A percentile compares a stretch with the other conserved stretches of the same genome.
Conservation (phyloP, 345 rosid species). For the Eucalyptus victrix region DNA sequence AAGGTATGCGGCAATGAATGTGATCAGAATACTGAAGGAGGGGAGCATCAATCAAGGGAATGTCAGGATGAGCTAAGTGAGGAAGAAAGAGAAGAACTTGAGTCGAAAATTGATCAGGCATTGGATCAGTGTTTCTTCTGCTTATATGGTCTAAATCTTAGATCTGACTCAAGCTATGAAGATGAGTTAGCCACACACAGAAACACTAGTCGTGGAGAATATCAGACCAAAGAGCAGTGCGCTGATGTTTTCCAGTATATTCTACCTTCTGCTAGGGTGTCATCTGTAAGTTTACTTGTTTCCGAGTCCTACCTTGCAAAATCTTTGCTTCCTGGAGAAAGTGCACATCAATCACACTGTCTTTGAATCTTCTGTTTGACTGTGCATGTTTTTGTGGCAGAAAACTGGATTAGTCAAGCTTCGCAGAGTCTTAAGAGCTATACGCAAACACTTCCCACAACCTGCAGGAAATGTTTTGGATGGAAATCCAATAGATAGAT, state of each 20-base stretch:
- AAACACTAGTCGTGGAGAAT: constrained; percentile 89
- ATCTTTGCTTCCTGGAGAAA: background rate
- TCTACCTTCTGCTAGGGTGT: constrained; percentile 79
- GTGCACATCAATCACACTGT: background rate
- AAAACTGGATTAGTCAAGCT: constrained; percentile 91
- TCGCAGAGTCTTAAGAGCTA: constrained; percentile 91
- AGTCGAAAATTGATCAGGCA: constrained; percentile 68
- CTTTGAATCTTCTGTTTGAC: background rate
- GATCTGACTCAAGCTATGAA: constrained; percentile 79
- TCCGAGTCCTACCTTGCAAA: background rate
- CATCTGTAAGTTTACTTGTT: constrained; percentile 58
- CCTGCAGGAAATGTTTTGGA: constrained; percentile 82
- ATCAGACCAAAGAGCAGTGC: constrained; percentile 95
- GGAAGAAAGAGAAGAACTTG: constrained; percentile 87
- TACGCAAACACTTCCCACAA: constrained; percentile 85
- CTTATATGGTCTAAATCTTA: constrained; percentile 90
- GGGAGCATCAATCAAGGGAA: constrained; percentile 24
- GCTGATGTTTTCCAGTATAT: constrained; percentile 97
- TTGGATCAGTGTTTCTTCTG: constrained; percentile 97
- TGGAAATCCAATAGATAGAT: constrained; percentile 74
- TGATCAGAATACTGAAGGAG: constrained; percentile 11
- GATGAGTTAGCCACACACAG: constrained; percentile 85
- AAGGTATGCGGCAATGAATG: background rate
- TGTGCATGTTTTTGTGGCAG: constrained; percentile 27
- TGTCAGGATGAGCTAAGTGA: constrained; percentile 37